phyloP scores from a whole-genome alignment of 768 basidiomycete genomes.

The Boletus coccyginus region DNA sequence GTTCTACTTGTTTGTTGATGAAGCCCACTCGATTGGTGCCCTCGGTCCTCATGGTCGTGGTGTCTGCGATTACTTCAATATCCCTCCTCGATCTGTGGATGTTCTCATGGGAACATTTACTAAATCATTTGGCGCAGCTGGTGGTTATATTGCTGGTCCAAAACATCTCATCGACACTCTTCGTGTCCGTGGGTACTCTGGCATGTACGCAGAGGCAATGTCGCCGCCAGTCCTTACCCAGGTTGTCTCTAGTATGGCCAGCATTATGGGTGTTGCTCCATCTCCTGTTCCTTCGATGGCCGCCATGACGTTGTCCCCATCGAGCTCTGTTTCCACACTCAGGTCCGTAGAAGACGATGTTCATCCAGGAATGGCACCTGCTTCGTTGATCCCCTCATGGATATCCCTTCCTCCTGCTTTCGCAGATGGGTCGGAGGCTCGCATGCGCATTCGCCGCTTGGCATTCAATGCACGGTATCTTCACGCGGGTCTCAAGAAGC shows the following conservation, averaged over 20 bases:
- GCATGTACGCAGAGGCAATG: slow-evolving; percentile 87
- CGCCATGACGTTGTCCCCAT: slow-evolving; percentile 28
- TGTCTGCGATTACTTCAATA: slow-evolving; percentile 89
- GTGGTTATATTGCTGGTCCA: slow-evolving; percentile 89
- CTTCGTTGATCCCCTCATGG: slow-evolving; percentile 71
- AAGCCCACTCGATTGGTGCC: slow-evolving; percentile 97
- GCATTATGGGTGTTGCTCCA: slow-evolving; percentile 85
- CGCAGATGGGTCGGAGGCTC: slow-evolving; percentile 82
- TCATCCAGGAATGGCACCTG: slow-evolving; percentile 70
- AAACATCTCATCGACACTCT: slow-evolving; percentile 80
- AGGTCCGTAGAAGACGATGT: slow-evolving; percentile 40
- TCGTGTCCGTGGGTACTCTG: slow-evolving; percentile 77
- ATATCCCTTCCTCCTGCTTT: slow-evolving; percentile 68
- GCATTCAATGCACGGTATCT: slow-evolving; percentile 97
- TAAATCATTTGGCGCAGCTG: slow-evolving; percentile 90
- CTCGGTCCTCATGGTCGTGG: slow-evolving; percentile 94
- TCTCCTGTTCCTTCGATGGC: slow-evolving; percentile 32
- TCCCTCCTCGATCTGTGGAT: slow-evolving; percentile 80
- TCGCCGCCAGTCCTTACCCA: slow-evolving; percentile 89
- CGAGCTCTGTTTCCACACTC: slow-evolving; percentile 27
- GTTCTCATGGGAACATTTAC: slow-evolving; percentile 99
- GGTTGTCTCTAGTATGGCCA: slow-evolving; percentile 88
- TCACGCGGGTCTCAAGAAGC: slow-evolving; percentile 75
- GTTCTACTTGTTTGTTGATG: slow-evolving; percentile 96
- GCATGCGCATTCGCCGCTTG: slow-evolving; percentile 75